A percentile compares a stretch with the other conserved stretches of the same genome.
phyloP scores from a whole-genome alignment of 306 rosid species.

The Astragalus glycyphyllos region DNA sequence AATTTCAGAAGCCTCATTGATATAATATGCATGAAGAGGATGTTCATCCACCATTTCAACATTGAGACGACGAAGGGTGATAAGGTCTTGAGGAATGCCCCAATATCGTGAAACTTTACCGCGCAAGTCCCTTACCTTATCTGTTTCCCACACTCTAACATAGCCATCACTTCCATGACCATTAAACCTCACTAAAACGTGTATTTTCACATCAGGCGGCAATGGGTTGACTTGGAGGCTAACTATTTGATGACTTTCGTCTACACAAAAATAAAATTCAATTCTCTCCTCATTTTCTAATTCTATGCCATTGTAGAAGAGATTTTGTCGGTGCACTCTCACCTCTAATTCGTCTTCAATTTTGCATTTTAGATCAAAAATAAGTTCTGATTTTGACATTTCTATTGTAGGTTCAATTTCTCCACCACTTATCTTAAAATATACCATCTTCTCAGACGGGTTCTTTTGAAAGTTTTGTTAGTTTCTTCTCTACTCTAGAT shows the following conservation, averaged over 20 bases:
- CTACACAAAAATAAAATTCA: background rate
- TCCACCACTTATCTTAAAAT: conserved; percentile 38
- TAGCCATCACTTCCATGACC: background rate
- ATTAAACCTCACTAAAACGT: conserved; percentile 33
- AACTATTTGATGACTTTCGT: conserved; percentile 9
- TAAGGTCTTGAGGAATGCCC: conserved; percentile 24
- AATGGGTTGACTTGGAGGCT: conserved; percentile 38
- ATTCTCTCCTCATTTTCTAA: background rate
- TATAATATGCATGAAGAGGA: conserved; percentile 47
- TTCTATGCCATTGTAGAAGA: conserved; percentile 31
- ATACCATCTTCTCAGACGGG: conserved; percentile 17
- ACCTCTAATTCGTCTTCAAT: conserved; percentile 33
- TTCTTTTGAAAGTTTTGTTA: background rate
- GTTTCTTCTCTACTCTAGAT: background rate
- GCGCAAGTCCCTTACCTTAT: conserved; percentile 37
- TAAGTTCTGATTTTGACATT: background rate
- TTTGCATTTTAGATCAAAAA: conserved; percentile 45
- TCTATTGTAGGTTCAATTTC: conserved; percentile 41
- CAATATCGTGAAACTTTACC: conserved; percentile 40
- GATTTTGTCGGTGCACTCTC: conserved; percentile 39
- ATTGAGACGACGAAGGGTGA: conserved; percentile 22
- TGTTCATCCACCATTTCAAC: conserved; percentile 19
- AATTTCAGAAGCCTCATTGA: conserved; percentile 43
- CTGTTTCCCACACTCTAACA: conserved; percentile 47
- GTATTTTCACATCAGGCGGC: conserved; percentile 18